Evolutionary conservation across 176 grass and related monocot species (phyloP), one percentile per base, ranked within the genome.

Genomic region (Guadua angustifolia): DNA sequence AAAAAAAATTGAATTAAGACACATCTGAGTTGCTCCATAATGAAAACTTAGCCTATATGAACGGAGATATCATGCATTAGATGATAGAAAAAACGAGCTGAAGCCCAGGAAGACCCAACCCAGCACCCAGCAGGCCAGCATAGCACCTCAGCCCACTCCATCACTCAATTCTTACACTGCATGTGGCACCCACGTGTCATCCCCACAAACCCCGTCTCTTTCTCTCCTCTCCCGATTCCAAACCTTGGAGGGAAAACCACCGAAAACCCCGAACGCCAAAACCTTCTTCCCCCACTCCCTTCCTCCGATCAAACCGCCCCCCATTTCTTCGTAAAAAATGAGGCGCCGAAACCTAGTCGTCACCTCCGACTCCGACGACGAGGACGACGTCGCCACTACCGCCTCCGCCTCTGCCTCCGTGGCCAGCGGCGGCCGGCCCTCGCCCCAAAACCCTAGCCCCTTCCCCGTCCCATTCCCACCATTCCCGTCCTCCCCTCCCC

Each of bases 281-380:
- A 77, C 55, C 67, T 21, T 16, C 67, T 26, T 16, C 38, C 36
- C 24, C 38, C 26, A 13, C 6, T 1, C 3, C 13, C 13, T 66
- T 10, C 36, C 26, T 29, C 21, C 53, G 10, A 44, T 68, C 62
- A 81, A 91, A 82, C 56, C 43, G 25, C 72, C 66, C 22, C 22
- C 49, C 1, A 45, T 46, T 52, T 40, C 19, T 14, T 43, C 51
- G 1, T 21, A 29, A 18, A 74, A 19, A 51, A 93, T 89, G 93
- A 51, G 75, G 79, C 91, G 91, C 50, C 79, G 90, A 59, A 80
- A 53, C 47, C 84, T 82, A 42, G 52, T 92, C 51, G 26, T 91
- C 86, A 65, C 78, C 79, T 92, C 94, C 82, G 89, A 92, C 87
- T 86, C 90, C 36, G 91, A 94, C 46, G 82, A 90, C 14, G 89